Base-by-base conservation (phyloP, 352 stramenopile genomes). In the Phytophthora pseudosyringae region DNA sequence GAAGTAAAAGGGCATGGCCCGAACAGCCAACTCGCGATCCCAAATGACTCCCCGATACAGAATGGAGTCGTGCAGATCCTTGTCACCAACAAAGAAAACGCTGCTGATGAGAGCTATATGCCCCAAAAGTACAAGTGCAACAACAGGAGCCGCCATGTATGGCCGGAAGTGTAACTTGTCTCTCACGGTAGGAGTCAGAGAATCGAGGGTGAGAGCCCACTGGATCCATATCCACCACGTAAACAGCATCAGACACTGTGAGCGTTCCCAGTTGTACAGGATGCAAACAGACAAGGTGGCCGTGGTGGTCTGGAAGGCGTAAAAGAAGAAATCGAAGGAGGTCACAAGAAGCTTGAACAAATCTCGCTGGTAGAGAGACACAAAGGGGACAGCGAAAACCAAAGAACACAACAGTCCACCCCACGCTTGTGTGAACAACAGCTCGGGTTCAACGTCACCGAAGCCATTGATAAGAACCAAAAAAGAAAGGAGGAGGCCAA, bases 241-340 rank as follows among this genome's bases (percentile, higher is more conserved):
- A 16, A 44, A 26, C 38, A 44, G 12, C 5, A 44, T 44, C 4
- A 44, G 38, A 44, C n/a, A 25, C 15, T 16, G n/a, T 44, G 38
- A 44, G 25, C 38, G 7, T 44, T 44, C 38, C 38, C 38, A 44
- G n/a, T 4, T 16, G n/a, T 44, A 26, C 15, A 44, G 5, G 0
- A 44, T 26, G n/a, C 38, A 26, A 7, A 44, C 38, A 44, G n/a
- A 44, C 5, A 44, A 44, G 5, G 38, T 69, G 12, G 71, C 74
- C 33, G 61, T 18, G 1, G 65, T 65, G 5, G 59, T 59, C 38
- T 85, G 67, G 4, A 68, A 39, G 0, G 43, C 46, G 46, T 81
- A 77, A 28, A 78, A 81, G 10, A 77, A 36, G 32, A 73, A 77
- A 39, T 83, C 73, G 41, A 83, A 85, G 3, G 76, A 85, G 8